Evolutionary conservation across 2,329 filamentous ascomycete genomes (phyloP), one percentile per base, ranked within the genome.

Genomic region (Phialophora chinensis): DNA sequence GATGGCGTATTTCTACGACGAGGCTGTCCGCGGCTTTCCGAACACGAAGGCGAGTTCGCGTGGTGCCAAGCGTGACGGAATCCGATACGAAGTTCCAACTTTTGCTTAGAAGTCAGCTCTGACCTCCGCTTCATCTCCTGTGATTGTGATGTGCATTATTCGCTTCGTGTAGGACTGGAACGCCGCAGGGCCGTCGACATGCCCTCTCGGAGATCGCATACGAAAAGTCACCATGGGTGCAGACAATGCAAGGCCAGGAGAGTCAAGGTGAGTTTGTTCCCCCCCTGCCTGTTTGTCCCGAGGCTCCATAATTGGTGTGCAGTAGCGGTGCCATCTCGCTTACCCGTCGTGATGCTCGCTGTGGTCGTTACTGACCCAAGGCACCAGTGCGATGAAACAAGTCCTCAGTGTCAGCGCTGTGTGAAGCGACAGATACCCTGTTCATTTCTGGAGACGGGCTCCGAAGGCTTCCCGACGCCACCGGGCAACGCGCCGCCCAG

Each of bases 141-240:
- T 27, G 27, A 31, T 4, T 52, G 25, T 27, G 10, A 27, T 12
- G 49, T 29, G 49, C 20, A 52, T 17, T 4, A 3, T 52, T 23
- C 10, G 25, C 25, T 12, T 17, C 25, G 20, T 52, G 49, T 11
- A 52, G 20, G 14, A 52, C 8, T 52, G 49, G 49, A 17, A 29
- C 49, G 25, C 20, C 49, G 25, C 47, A 47, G 10, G n/a, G 25
- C 47, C 31, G 11, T 54, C 31, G 44, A 20, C 29, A 73, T 73
- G 72, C 72, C 72, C 38, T 73, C 72, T 23, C 65, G 72, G 27
- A 63, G 71, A 54, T 69, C 69, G 42, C 72, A 73, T 63, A 73
- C 71, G 8, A 73, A 73, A 47, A 72, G 69, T 14, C 72, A 72
- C 62, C 72, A 73, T 56, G 72, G 72, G 4, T 73, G 72, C 54